Base-by-base conservation (phyloP, 2,329 filamentous ascomycete genomes). In the Metarhizium humberi region DNA sequence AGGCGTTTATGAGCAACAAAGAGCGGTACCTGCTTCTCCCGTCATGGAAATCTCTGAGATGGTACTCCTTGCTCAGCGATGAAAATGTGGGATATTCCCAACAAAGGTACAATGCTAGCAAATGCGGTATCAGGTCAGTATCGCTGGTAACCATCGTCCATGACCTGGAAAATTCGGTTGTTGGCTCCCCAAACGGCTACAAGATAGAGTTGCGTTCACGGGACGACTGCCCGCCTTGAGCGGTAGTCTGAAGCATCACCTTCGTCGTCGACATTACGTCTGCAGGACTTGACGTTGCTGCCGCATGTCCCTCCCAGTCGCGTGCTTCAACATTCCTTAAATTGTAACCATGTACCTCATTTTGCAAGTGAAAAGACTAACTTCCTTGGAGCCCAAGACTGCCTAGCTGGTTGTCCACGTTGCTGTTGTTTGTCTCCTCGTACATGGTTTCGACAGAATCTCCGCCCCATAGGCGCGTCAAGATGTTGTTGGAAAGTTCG, bases 71-170 rank as follows among this genome's bases (percentile, higher is more conserved):
- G 63, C 83, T 86, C 51, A 90, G 77, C 3, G 86, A 81, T 4
- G 85, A 81, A 68, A 88, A 88, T 16, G 85, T 88, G 3, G 86
- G 84, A 65, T 90, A 88, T 59, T 86, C 81, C 80, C 86, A 90
- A 71, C 84, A 86, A 60, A 88, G 88, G 69, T 88, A 88, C 32
- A 88, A 72, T 0, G 78, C 75, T 51, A 88, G 69, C 11, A 88
- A 72, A 61, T 85, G 82, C 58, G 83, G 75, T 1, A 88, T 80
- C 30, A 88, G 75, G 8, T 65, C 68, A 6, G 72, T 61, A 59
- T 88, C 83, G 2, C 66, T 64, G 2, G 83, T 86, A n/a, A 87
- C 75, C 34, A 62, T 73, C 1, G 85, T 87, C 85, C 85, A 88
- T 0, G 73, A 73, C 4, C 64, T 67, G 0, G 73, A 61, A 56